Base-by-base conservation (phyloP, 176 grass and related monocot species). In the Raddia distichophylla region DNA sequence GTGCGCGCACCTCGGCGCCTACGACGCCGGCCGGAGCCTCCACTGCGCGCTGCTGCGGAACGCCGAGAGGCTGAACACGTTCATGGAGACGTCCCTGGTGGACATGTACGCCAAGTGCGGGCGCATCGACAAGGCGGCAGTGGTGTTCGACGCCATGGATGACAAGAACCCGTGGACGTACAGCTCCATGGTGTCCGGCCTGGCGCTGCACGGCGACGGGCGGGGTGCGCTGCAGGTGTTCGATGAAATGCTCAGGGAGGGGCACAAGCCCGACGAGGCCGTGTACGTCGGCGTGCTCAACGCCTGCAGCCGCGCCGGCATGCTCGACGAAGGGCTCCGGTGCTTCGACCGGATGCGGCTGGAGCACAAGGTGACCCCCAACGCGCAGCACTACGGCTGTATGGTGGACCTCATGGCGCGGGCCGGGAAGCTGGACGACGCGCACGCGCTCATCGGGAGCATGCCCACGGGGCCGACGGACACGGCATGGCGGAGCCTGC, bases 61-160 rank as follows among this genome's bases (percentile, higher is more conserved):
- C 70, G 78, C 84, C 17, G 75, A 18, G 59, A 47, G 43, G 6
- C 80, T 97, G 5, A 89, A 94, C 84, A 51, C 88, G 68, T 71
- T 94, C 60, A 87, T 97, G 86, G 18, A 71, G 46, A 93, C 94
- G 66, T 76, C 91, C 1, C 48, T 97, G 86, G 83, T 97, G 37
- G 91, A 93, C 83, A 93, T 91, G 94, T 93, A 97, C 82, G 84
- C 89, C 75, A 91, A 89, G 48, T 91, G 92, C 50, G 92, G 83
- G 10, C 71, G 84, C 89, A 53, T 87, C 18, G 81, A 84, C n/a
- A 88, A 86, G 69, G 84, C 88, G 2, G 48, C 71, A 16, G 74
- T 61, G 55, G 88, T 84, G 74, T 97, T 94, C 73, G 69, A 91
- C 51, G 77, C 19, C 3, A 69, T 89, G 86, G 42, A 8, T 35